Base-by-base conservation (phyloP, 2,329 filamentous ascomycete species). In the Penicillium frequentans region DNA sequence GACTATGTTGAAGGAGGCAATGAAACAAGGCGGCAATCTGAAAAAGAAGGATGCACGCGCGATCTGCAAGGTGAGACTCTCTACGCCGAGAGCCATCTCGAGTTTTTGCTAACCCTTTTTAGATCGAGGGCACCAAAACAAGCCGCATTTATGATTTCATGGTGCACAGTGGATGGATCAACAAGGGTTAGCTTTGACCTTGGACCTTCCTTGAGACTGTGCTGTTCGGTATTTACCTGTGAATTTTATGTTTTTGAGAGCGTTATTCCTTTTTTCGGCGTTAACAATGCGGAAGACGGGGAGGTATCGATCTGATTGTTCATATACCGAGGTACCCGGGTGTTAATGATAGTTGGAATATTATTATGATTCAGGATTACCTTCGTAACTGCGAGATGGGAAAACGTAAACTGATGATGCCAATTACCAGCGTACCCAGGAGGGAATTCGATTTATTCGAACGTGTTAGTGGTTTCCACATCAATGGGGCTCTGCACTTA, bases 11-110 rank as follows among this genome's bases (percentile, higher is more conserved):
- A 90, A 91, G 67, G 93, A 98, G 72, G 91, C 93, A 0, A 85
- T 96, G 72, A 95, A 93, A 76, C 87, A 88, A 57, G 93, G 95
- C 57, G 95, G 95, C 1, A 85, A 83, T 13, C 77, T 99, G 8
- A 98, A 96, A 81, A 96, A 95, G 83, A 98, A 97, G 77, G 88
- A 93, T 65, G 92, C 92, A 2, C 90, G 89, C 70, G 90, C 96
- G 70, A 88, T 98, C 26, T 93, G 90, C 70, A 84, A 82, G 70
- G 80, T 82, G 65, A 67, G 72, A 64, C 4, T 11, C 5, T 14
- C 19, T 42, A 23, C 10, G 19, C 10, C 5, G 11, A 11, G 10
- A 39, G 0, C 7, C 27, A 33, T 19, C 39, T 10, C n/a, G n/a
- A 4, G 8, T 5, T 11, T 29, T 29, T 19, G 21, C 52, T 55